These are phyloP conservation scores for Kwoniella shivajii DNA, from an alignment of 1,284 basidiomycete species.

Conservation along the genomic window DNA sequence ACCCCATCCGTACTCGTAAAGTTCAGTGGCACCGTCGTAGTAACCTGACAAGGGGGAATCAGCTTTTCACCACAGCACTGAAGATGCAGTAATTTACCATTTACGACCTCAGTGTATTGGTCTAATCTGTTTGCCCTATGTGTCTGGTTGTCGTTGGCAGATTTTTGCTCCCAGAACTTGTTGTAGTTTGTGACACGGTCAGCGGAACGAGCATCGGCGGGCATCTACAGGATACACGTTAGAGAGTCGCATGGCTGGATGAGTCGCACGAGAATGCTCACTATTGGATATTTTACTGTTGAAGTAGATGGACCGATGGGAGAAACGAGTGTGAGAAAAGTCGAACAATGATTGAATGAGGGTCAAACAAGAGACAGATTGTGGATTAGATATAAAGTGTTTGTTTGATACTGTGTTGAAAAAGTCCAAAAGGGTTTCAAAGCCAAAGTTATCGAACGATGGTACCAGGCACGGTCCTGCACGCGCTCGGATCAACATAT, in stretches of 20 bases:
- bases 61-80: not conserved
- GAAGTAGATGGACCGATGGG: not conserved
- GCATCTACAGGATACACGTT: constrained; percentile 20
- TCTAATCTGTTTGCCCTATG: constrained; percentile 77
- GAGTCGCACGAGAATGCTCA: not conserved
- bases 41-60: constrained; percentile 63
- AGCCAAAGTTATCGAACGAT: too few relatives aligned
- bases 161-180: constrained; percentile 90
- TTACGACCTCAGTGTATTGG: constrained; percentile 91
- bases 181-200: constrained; percentile 88
- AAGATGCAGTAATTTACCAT: constrained; percentile 61
- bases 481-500: too few relatives aligned
- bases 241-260: too few relatives aligned
- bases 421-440: not conserved
- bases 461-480: too few relatives aligned
- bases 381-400: not conserved
- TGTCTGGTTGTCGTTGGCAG: constrained; percentile 67
- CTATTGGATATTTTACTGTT: constrained; percentile 6
- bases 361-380: not conserved
- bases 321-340: not conserved
- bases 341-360: not conserved
- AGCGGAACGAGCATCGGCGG: constrained; percentile 73
- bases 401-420: not conserved
- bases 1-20: constrained; percentile 86
- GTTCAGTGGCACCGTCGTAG: constrained; percentile 93